These are phyloP conservation scores for Tranzscheliella williamsii DNA, from an alignment of 1,284 basidiomycete species.

Conservation along the genomic window DNA sequence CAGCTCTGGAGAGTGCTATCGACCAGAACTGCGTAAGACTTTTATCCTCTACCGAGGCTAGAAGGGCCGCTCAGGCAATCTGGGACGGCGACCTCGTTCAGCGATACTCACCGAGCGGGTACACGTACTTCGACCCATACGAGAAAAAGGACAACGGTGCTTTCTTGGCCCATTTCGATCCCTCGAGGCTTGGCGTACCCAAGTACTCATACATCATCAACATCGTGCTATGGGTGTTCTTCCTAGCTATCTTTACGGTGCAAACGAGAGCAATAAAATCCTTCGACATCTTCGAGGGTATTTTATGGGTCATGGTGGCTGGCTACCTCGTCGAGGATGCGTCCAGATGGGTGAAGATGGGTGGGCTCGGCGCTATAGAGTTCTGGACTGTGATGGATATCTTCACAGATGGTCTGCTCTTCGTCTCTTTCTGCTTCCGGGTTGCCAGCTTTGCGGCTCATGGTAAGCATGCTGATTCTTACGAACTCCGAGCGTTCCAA, in stretches of 20 bases:
- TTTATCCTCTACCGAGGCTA: slow-evolving; percentile 36
- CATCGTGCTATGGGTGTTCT: slow-evolving; percentile 45
- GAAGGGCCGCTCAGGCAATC: slow-evolving; percentile 37
- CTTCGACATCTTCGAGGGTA: slow-evolving; percentile 38
- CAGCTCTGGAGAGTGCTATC: slow-evolving; percentile 47
- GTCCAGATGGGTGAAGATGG: slow-evolving; percentile 47
- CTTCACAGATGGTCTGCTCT: slow-evolving; percentile 38
- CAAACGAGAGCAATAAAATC: slow-evolving; percentile 35
- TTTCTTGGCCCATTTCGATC: slow-evolving; percentile 45
- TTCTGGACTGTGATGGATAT: slow-evolving; percentile 53
- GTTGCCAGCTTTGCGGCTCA: slow-evolving; percentile 38
- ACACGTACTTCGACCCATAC: slow-evolving; percentile 44
- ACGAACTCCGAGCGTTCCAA: slow-evolving; percentile 48
- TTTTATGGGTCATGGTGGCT: slow-evolving; percentile 47
- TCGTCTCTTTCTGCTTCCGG: slow-evolving; percentile 40
- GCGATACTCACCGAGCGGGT: slow-evolving; percentile 25
- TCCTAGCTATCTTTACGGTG: slow-evolving; percentile 48
- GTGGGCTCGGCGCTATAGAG: slow-evolving; percentile 43
- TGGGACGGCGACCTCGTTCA: slow-evolving; percentile 47
- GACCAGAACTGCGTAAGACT: slow-evolving; percentile 43
- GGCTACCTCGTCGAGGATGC: slow-evolving; percentile 51
- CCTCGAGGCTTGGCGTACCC: slow-evolving; percentile 43
- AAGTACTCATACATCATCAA: slow-evolving; percentile 44
- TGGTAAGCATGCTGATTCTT: slow-evolving; percentile 14
- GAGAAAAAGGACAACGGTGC: slow-evolving; percentile 29